Evolutionary conservation across 2,329 filamentous ascomycete species (phyloP).

Genomic region (Claviceps capensis): DNA sequence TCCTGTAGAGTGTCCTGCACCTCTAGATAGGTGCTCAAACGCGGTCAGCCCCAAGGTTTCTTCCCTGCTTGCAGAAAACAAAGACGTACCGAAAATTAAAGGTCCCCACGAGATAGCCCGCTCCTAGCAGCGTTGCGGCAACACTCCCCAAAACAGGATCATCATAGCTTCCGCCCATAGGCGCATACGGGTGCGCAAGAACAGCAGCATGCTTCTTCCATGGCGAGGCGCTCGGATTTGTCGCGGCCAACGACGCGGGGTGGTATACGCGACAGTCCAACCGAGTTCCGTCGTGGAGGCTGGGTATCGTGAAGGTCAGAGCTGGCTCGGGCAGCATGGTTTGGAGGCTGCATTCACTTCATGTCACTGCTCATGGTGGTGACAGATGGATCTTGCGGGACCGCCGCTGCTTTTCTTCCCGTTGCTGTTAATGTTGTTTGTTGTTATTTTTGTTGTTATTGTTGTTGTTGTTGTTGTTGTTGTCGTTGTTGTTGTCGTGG

Average conservation of each 20-base stretch:
- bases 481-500: too few species aligned
- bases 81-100: slow-evolving; percentile 74
- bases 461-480: too few species aligned
- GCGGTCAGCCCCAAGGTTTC: neutral
- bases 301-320: slow-evolving; percentile 66
- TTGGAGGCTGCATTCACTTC: neutral
- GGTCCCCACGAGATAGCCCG: slow-evolving; percentile 65
- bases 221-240: slow-evolving; percentile 16
- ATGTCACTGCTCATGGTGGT: neutral
- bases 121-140: slow-evolving; percentile 48
- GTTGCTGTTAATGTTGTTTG: too few species aligned
- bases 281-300: slow-evolving; percentile 60
- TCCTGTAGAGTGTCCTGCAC: slow-evolving; percentile 60
- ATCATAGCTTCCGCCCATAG: slow-evolving; percentile 73
- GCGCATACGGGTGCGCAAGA: slow-evolving; percentile 82
- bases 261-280: slow-evolving; percentile 80
- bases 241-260: slow-evolving; percentile 32
- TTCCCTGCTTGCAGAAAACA: neutral
- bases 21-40: slow-evolving; percentile 35
- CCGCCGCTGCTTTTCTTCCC: too few species aligned
- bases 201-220: slow-evolving; percentile 44
- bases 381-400: neutral
- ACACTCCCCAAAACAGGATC: slow-evolving; percentile 63
- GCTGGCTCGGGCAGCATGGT: slow-evolving; percentile 42
- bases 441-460: too few species aligned